phyloP scores from a whole-genome alignment of 768 basidiomycete genomes.

The Serendipita sp. region DNA sequence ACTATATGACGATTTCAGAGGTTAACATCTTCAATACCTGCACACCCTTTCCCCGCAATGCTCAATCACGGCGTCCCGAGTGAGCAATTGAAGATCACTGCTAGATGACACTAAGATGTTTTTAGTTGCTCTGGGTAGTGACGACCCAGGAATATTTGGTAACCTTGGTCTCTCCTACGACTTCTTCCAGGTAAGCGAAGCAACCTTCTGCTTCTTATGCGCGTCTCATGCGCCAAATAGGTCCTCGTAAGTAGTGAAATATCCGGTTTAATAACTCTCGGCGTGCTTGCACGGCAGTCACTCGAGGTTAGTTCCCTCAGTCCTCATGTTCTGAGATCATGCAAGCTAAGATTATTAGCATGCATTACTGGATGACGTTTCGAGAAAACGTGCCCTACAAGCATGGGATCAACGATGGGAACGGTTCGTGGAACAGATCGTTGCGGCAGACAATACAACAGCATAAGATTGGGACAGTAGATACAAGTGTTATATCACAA shows the following conservation, averaged over 20 bases:
- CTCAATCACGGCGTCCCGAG: conserved; percentile 54
- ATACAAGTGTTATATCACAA: not conserved
- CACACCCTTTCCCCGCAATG: conserved; percentile 57
- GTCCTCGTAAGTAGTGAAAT: conserved; percentile 55
- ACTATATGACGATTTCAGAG: conserved; percentile 25
- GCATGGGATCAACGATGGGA: not conserved
- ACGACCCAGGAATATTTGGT: conserved; percentile 63
- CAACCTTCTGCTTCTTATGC: not conserved
- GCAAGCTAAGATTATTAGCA: not conserved
- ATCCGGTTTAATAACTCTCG: conserved; percentile 44
- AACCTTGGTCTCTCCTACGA: conserved; percentile 66
- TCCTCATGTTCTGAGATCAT: not conserved
- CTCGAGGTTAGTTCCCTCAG: conserved; percentile 26
- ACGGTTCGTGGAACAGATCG: not conserved
- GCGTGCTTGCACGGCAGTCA: conserved; percentile 48
- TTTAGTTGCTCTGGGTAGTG: conserved; percentile 45
- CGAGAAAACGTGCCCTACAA: not conserved
- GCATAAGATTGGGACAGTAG: not conserved
- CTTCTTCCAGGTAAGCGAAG: conserved; percentile 44
- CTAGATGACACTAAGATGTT: not conserved
- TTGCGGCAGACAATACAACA: not conserved
- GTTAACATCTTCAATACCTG: conserved; percentile 61
- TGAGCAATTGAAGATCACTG: not conserved
- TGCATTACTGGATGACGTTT: not conserved
- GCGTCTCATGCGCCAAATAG: conserved; percentile 16